These are phyloP conservation scores for Naganishia randhawae DNA, from an alignment of 768 basidiomycete genomes.

Conservation along the genomic window DNA sequence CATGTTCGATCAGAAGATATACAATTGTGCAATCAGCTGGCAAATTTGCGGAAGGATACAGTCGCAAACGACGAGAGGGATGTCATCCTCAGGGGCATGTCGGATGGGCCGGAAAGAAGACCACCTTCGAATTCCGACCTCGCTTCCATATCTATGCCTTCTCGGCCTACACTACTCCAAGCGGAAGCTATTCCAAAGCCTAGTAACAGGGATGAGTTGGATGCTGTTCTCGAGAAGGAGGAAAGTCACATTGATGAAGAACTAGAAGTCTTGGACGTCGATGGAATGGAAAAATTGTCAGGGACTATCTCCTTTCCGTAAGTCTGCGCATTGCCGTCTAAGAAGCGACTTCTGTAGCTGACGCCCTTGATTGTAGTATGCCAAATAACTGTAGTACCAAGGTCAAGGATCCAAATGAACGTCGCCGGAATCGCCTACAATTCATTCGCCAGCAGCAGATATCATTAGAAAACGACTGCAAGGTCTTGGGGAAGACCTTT, in stretches of 20 bases:
- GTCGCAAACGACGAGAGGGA: neutral
- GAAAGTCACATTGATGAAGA: neutral
- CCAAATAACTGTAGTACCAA: neutral
- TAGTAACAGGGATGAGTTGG: no score
- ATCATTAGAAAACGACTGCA: neutral
- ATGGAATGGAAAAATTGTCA: neutral
- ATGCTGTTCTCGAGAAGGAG: neutral
- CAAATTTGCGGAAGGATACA: neutral
- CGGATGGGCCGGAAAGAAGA: neutral
- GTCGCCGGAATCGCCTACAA: neutral
- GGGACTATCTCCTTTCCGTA: neutral
- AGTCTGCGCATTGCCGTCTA: neutral
- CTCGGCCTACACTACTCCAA: no score
- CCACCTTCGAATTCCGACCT: neutral
- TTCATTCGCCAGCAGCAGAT: neutral
- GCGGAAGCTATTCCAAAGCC: no score
- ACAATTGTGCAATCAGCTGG: neutral
- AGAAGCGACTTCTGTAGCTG: neutral
- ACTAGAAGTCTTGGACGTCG: neutral
- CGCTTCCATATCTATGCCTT: neutral
- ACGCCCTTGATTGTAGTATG: neutral
- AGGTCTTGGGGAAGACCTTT: neutral
- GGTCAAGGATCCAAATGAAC: neutral
- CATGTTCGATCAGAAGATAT: neutral
- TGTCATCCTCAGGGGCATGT: neutral